A percentile compares a stretch with the other conserved stretches of the same genome.
phyloP scores from a whole-genome alignment of 768 basidiomycete genomes.

The Mrakia blollopis region DNA sequence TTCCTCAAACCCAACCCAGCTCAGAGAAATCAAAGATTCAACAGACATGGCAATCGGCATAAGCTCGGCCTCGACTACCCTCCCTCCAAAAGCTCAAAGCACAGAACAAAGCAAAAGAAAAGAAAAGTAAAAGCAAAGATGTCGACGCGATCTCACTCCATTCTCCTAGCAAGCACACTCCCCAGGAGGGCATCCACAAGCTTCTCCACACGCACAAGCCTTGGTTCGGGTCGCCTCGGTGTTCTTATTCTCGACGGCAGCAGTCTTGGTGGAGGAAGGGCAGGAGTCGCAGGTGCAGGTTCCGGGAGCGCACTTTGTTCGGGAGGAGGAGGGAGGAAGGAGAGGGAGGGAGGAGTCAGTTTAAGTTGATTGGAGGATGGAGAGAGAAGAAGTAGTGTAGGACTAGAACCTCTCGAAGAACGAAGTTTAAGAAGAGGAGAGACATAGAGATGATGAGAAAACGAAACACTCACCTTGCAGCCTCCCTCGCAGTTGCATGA shows the following conservation, averaged over 20 bases:
- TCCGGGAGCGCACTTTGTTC: conserved; percentile 4
- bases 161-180: too few species aligned
- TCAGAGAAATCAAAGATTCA: too few species aligned
- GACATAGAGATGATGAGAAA: not conserved
- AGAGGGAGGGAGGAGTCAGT: not conserved
- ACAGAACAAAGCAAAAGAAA: not conserved
- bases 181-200: too few species aligned
- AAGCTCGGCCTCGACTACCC: too few species aligned
- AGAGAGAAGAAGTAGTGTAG: not conserved
- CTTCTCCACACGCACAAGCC: not conserved
- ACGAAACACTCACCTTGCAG: not conserved
- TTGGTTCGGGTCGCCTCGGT: not conserved
- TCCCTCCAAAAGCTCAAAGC: too few species aligned
- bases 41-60: too few species aligned
- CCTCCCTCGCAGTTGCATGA: not conserved
- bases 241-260: not conserved
- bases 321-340: not conserved
- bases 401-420: too few species aligned
- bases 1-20: too few species aligned
- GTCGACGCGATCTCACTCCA: too few species aligned
- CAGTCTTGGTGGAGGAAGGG: not conserved
- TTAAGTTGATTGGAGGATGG: not conserved
- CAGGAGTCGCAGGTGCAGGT: not conserved
- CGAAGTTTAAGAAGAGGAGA: not conserved
- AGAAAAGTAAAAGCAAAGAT: not conserved